A percentile compares a stretch with the other conserved stretches of the same genome.
Conservation (phyloP, 306 rosid species). For the Acacia confusa region DNA sequence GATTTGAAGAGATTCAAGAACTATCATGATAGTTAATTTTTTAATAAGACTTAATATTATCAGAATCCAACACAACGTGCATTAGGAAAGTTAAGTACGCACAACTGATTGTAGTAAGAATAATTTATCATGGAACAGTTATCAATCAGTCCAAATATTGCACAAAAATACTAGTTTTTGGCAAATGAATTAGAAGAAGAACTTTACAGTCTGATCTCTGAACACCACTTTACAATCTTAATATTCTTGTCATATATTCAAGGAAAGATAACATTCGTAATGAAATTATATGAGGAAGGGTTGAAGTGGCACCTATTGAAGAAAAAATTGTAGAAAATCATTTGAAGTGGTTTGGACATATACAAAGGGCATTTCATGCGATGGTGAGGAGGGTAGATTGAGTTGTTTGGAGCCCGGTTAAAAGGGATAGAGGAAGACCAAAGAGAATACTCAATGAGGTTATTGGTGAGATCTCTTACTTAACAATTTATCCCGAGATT, state of each 20-base stretch:
- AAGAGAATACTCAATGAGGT: too few species aligned
- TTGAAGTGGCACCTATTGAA: too few species aligned
- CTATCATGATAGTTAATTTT: background rate
- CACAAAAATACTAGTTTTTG: conserved; percentile 11
- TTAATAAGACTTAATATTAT: background rate
- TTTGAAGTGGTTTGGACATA: too few species aligned
- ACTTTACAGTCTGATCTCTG: conserved; percentile 14
- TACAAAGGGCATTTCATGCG: too few species aligned
- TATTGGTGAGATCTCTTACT: too few species aligned
- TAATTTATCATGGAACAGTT: background rate
- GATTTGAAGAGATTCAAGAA: background rate
- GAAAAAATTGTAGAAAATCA: too few species aligned
- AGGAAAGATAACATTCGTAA: too few species aligned
- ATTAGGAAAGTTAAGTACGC: background rate
- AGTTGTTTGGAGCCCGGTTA: too few species aligned
- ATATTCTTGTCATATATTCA: background rate
- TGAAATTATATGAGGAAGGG: too few species aligned
- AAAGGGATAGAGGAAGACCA: too few species aligned
- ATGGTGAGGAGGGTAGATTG: too few species aligned
- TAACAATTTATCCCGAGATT: too few species aligned
- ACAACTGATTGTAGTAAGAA: background rate
- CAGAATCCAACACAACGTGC: background rate
- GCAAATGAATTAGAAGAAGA: background rate
- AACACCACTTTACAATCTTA: conserved; percentile 7
- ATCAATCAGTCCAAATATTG: background rate